phyloP scores from a whole-genome alignment of 2,329 filamentous ascomycete species.

The Beauveria caledonica region DNA sequence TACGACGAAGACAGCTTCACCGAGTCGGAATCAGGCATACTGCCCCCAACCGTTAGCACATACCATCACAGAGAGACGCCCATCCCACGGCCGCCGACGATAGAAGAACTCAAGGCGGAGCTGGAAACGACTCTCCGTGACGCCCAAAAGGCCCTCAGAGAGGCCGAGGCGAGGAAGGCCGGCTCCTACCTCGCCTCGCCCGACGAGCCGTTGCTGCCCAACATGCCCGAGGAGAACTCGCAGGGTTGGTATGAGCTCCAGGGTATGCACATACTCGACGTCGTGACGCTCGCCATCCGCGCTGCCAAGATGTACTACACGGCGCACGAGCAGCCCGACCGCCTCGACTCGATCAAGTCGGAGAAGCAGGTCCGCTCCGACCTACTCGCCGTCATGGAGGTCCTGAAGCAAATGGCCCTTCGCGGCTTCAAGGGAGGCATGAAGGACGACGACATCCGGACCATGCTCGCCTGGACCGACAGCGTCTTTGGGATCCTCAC shows the following conservation, averaged over 20 bases:
- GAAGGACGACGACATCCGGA: slow-evolving; percentile 65
- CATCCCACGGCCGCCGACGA: slow-evolving; percentile 75
- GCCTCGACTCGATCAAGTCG: slow-evolving; percentile 76
- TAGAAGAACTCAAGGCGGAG: slow-evolving; percentile 62
- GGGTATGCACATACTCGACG: slow-evolving; percentile 84
- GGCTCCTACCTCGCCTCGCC: slow-evolving; percentile 21
- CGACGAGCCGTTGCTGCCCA: slow-evolving; percentile 24
- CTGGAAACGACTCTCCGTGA: slow-evolving; percentile 61
- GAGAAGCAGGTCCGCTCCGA: slow-evolving; percentile 81
- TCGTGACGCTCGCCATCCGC: slow-evolving; percentile 89
- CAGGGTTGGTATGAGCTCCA: slow-evolving; percentile 79
- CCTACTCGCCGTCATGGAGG: slow-evolving; percentile 77
- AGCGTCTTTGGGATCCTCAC: slow-evolving; percentile 69
- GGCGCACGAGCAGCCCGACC: slow-evolving; percentile 77
- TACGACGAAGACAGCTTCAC: slow-evolving; percentile 51
- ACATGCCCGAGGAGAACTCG: slow-evolving; percentile 37
- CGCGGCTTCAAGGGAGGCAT: slow-evolving; percentile 81
- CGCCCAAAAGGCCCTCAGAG: slow-evolving; percentile 58
- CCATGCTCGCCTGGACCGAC: slow-evolving; percentile 70
- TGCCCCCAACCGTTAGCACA: slow-evolving; percentile 94
- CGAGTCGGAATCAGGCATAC: slow-evolving; percentile 65
- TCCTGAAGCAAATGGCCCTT: slow-evolving; percentile 83
- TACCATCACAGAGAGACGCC: slow-evolving; percentile 81
- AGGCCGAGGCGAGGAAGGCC: slow-evolving; percentile 37
- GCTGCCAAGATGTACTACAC: slow-evolving; percentile 97